phyloP scores from a whole-genome alignment of 352 stramenopile species.

The Pythium aristosporum region DNA sequence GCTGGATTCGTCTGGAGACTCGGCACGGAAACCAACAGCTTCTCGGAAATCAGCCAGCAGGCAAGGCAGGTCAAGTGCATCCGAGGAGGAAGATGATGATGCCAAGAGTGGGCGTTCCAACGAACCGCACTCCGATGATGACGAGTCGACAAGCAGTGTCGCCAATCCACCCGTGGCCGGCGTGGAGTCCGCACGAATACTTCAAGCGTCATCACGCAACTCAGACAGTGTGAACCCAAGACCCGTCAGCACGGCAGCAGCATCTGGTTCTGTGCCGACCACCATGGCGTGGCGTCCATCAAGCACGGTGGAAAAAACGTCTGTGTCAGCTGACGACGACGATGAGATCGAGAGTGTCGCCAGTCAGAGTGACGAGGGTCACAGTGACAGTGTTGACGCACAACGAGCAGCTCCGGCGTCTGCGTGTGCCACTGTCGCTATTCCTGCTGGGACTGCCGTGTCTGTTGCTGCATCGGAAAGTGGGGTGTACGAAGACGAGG shows the following conservation, averaged over 20 bases:
- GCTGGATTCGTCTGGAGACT: conserved; percentile 35
- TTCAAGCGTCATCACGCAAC: neutral
- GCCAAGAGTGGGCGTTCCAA: neutral
- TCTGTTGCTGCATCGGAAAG: conserved; percentile 35
- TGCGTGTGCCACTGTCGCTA: too few species aligned
- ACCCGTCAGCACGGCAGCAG: neutral
- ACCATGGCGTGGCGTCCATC: neutral
- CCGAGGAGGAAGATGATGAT: conserved; percentile 12
- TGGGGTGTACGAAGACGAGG: conserved; percentile 48
- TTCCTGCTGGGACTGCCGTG: neutral
- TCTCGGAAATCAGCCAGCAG: neutral
- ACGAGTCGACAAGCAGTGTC: neutral
- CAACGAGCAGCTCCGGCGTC: neutral
- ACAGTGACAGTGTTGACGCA: conserved; percentile 21
- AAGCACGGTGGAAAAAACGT: neutral
- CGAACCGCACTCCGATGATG: neutral
- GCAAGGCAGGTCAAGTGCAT: conserved; percentile 8
- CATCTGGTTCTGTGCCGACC: neutral
- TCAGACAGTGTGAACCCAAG: neutral
- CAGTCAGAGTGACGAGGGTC: conserved; percentile 29
- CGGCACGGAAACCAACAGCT: conserved; percentile 9
- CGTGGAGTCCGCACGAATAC: neutral
- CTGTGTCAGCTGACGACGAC: conserved; percentile 15
- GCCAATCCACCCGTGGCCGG: neutral
- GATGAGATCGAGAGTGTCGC: conserved; percentile 29